These are phyloP conservation scores for Argentina anserina DNA, from an alignment of 306 rosid species.

Conservation along the genomic window DNA sequence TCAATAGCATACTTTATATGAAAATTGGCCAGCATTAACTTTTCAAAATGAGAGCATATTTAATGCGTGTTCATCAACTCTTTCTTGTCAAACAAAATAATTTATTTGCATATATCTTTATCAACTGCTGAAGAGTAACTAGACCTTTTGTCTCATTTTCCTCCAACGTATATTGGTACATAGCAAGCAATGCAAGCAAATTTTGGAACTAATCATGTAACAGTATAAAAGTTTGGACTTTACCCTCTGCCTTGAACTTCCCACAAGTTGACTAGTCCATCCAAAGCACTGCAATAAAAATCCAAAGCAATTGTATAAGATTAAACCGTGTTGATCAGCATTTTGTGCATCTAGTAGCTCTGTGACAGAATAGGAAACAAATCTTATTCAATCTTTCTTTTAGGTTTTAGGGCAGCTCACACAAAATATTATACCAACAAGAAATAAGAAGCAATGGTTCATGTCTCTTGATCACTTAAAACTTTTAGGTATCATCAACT, in stretches of 20 bases:
- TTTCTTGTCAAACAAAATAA: conserved; percentile 7
- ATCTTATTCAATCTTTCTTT: background rate
- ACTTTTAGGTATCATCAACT: background rate
- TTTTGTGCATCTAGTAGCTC: background rate
- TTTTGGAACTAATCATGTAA: background rate
- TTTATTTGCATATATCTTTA: conserved; percentile 3
- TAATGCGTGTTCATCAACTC: background rate
- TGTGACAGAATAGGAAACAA: background rate
- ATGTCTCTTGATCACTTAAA: background rate
- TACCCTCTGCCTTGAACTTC: conserved; percentile 63
- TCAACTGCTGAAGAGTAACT: background rate
- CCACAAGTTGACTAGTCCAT: conserved; percentile 79
- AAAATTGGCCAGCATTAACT: background rate
- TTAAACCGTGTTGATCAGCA: background rate
- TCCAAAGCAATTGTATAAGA: conserved; percentile 28
- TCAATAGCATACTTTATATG: background rate
- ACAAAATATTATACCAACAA: background rate
- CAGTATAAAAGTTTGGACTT: conserved; percentile 16
- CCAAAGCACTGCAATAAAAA: conserved; percentile 78
- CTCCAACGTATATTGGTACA: background rate
- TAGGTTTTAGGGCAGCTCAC: background rate
- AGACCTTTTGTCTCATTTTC: background rate
- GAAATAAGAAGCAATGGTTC: background rate
- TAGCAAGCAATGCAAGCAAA: background rate
- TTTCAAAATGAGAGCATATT: background rate